A percentile compares a stretch with the other conserved stretches of the same genome.
phyloP scores from a whole-genome alignment of 2,329 filamentous ascomycete species.

The Claviceps africana region DNA sequence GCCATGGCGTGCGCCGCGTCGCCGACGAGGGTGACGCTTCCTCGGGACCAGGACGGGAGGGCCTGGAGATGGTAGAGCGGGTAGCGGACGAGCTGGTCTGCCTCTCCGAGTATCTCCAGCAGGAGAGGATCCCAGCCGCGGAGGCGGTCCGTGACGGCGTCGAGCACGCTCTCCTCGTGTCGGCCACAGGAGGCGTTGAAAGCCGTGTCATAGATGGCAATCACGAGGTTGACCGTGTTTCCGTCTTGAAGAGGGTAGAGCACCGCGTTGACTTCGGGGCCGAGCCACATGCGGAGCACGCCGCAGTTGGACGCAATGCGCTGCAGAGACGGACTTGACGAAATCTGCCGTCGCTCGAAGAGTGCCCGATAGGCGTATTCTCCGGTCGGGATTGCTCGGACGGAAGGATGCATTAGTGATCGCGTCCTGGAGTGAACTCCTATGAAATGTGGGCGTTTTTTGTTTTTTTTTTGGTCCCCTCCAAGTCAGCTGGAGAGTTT shows the following conservation, averaged over 20 bases:
- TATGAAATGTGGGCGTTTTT: not conserved
- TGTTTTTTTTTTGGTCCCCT: too few relatives aligned
- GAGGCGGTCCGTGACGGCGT: not conserved
- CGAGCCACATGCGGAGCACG: constrained; percentile 4
- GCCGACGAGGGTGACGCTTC: constrained; percentile 7
- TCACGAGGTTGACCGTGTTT: constrained; percentile 5
- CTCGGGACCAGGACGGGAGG: constrained; percentile 5
- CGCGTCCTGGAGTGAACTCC: constrained; percentile 6
- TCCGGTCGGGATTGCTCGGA: not conserved
- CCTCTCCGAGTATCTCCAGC: constrained; percentile 1
- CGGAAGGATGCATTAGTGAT: constrained; percentile 6
- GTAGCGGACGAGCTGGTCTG: constrained; percentile 4
- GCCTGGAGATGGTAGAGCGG: constrained; percentile 5
- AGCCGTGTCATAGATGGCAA: not conserved
- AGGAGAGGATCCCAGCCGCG: constrained; percentile 6
- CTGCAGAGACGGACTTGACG: not conserved
- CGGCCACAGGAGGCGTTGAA: constrained; percentile 1
- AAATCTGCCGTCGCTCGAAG: constrained; percentile 2
- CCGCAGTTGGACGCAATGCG: not conserved
- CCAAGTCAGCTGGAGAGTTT: not conserved
- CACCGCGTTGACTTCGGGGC: constrained; percentile 4
- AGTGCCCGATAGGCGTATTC: constrained; percentile 8
- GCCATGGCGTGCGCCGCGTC: constrained; percentile 11
- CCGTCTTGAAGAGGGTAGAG: constrained; percentile 5
- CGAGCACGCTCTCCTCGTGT: not conserved